phyloP scores from a whole-genome alignment of 257 asterid genomes.

The Solanum phureja region DNA sequence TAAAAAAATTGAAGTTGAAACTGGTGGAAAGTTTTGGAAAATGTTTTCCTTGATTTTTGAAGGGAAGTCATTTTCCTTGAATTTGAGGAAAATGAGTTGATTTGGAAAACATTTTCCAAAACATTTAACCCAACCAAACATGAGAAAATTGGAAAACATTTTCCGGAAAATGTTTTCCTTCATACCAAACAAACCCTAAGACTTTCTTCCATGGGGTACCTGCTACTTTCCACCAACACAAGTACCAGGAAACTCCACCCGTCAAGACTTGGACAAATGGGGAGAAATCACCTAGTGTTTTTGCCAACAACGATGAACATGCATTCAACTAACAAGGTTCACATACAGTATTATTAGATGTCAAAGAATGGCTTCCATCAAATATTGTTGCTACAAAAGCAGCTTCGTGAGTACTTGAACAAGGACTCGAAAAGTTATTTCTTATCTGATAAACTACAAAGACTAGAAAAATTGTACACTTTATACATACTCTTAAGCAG shows the following conservation, averaged over 20 bases:
- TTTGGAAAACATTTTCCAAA: too few relatives aligned
- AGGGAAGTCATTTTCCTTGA: too few relatives aligned
- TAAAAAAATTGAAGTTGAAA: too few relatives aligned
- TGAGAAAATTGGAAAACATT: too few relatives aligned
- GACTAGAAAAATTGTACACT: background rate
- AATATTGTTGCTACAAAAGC: background rate
- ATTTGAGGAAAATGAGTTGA: too few relatives aligned
- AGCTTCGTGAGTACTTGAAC: background rate
- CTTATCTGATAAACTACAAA: background rate
- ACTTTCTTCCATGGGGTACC: too few relatives aligned
- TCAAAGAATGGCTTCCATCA: background rate
- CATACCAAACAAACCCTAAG: too few relatives aligned
- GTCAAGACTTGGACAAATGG: background rate
- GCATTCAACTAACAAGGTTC: background rate
- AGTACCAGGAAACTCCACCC: background rate
- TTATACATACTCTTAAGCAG: background rate
- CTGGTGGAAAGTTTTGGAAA: too few relatives aligned
- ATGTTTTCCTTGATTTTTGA: too few relatives aligned
- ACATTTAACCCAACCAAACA: too few relatives aligned
- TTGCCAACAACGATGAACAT: background rate
- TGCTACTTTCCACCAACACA: background rate
- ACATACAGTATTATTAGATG: background rate
- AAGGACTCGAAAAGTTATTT: background rate
- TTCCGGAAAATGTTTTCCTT: too few relatives aligned
- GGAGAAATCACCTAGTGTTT: background rate